phyloP scores from a whole-genome alignment of 2,329 filamentous ascomycete species.

The Diaporthe vexans region DNA sequence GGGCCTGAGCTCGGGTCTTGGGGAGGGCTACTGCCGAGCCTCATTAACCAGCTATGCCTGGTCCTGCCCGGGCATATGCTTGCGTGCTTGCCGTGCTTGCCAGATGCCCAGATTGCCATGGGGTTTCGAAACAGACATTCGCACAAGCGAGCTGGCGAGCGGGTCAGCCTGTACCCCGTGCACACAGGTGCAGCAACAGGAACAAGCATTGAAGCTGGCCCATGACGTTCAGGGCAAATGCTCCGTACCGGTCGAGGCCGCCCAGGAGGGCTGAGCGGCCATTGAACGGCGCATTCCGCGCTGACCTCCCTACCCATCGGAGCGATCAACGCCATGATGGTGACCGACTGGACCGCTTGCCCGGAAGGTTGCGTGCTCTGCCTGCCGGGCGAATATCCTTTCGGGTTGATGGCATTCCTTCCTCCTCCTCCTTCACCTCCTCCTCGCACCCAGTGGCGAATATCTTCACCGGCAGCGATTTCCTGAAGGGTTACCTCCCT shows the following conservation, averaged over 20 bases:
- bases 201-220: background rate
- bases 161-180: background rate
- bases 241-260: background rate
- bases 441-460: conserved; percentile 4
- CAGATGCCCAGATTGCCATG: background rate
- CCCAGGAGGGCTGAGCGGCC: background rate
- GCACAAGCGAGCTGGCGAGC: background rate
- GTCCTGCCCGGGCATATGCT: background rate
- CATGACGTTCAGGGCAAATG: background rate
- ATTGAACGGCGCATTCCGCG: background rate
- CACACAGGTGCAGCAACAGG: background rate
- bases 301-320: background rate
- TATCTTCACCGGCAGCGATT: background rate
- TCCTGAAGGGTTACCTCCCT: too few species aligned
- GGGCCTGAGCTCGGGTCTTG: background rate
- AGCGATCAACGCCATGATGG: background rate
- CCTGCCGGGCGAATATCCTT: conserved; percentile 30
- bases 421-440: background rate
- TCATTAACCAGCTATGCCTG: background rate
- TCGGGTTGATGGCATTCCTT: background rate
- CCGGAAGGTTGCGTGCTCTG: background rate
- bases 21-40: conserved; percentile 6
- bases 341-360: background rate
- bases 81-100: background rate
- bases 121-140: background rate